Evolutionary conservation across 306 rosid species (phyloP), one percentile per base, ranked within the genome.

Genomic region (Prunus fruticosa): DNA sequence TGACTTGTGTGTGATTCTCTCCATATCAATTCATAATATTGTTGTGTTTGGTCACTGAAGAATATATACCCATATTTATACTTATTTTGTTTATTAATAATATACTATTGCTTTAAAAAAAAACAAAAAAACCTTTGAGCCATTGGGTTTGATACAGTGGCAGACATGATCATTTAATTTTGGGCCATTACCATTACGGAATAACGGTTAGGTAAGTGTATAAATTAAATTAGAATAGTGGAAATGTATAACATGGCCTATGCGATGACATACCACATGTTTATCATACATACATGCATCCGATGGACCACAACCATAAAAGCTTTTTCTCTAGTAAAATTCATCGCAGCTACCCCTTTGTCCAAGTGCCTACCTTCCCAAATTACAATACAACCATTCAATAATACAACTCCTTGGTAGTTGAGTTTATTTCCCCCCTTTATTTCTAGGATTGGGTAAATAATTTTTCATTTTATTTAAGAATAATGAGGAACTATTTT

Each of bases 91-190:
- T 1, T 2, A 34, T 34, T 8, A 34, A 34, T 38, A 38, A 38
- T 38, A 38, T 6, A 7, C 9, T 6, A 38, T 38, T 8, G 2
- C 2, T 38, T 38, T n/a, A n/a, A n/a, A 2, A 27, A 27, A 27
- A 2, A 27, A 27, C 28, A 27, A 27, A 27, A 27, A 32, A 32
- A 34, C 7, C 43, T 38, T 38, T 38, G 9, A 38, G 43, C 43
- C 43, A 7, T 7, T 47, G 52, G 73, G 74, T 69, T 38, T 38
- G 43, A 76, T 84, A 80, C 83, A 83, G n/a, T 67, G 77, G 41
- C 69, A 78, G 84, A 79, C 83, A 72, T 64, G 85, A 80, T 79
- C 91, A 88, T 86, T 86, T 75, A 90, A 84, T 74, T 81, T 80
- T 68, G 88, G 82, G 75, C 82, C 86, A 74, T 82, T 62, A 78